phyloP scores from a whole-genome alignment of 768 basidiomycete species.

The Boletus eberwhitei region DNA sequence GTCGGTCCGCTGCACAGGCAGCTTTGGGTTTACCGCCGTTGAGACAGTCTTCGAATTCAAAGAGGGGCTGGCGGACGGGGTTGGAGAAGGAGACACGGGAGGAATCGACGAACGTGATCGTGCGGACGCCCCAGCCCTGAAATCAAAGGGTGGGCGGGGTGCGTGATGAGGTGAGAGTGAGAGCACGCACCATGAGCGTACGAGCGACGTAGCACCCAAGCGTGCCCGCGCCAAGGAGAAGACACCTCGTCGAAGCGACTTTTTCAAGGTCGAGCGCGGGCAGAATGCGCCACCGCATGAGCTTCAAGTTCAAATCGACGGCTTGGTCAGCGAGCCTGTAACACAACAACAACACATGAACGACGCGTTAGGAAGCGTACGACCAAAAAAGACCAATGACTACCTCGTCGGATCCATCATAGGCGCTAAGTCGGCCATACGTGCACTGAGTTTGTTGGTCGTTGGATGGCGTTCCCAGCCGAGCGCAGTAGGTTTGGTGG shows the following conservation, averaged over 20 bases:
- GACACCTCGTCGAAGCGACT: slow-evolving; percentile 72
- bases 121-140: slow-evolving; percentile 94
- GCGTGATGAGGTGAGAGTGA: fast-evolving
- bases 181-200: slow-evolving; percentile 64
- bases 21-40: slow-evolving; percentile 94
- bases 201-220: slow-evolving; percentile 95
- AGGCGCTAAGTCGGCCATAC: slow-evolving; percentile 86
- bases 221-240: slow-evolving; percentile 93
- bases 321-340: slow-evolving; percentile 89
- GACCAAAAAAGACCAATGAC: not conserved
- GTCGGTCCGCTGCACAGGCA: slow-evolving; percentile 76
- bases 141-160: not conserved
- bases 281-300: slow-evolving; percentile 97
- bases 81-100: slow-evolving; percentile 93
- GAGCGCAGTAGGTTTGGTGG: slow-evolving; percentile 57
- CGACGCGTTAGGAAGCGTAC: not conserved
- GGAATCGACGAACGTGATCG: slow-evolving; percentile 90
- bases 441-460: slow-evolving; percentile 79
- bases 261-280: slow-evolving; percentile 87
- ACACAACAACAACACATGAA: not conserved
- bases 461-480: slow-evolving; percentile 94
- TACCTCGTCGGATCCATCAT: slow-evolving; percentile 94
- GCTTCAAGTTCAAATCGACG: slow-evolving; percentile 94
- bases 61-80: slow-evolving; percentile 94
- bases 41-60: slow-evolving; percentile 92